Percentiles rank a stretch among this genome's conserved stretches.
These are phyloP conservation scores for Pestalotiopsis sp. DNA, from an alignment of 2,329 filamentous ascomycete species.

Conservation along the genomic window DNA sequence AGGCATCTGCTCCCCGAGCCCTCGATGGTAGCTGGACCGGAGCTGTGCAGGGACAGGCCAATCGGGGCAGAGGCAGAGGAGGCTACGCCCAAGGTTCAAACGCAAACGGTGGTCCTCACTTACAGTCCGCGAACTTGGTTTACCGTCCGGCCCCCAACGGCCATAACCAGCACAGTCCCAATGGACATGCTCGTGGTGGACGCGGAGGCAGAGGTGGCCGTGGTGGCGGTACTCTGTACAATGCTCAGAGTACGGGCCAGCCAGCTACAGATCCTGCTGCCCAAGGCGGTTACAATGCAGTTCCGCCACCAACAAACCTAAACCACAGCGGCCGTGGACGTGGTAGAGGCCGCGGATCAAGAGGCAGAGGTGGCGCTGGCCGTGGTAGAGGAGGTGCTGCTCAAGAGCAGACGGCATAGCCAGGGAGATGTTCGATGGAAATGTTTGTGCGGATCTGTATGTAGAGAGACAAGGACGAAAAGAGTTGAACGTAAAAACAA, in stretches of 20 bases:
- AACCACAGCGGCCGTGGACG: conserved; percentile 42
- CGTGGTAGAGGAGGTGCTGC: conserved; percentile 3
- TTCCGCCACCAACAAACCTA: conserved; percentile 62
- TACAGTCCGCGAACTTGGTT: conserved; percentile 55
- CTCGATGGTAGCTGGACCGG: conserved; percentile 61
- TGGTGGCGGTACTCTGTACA: conserved; percentile 22
- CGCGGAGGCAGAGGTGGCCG: conserved; percentile 30
- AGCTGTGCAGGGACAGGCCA: conserved; percentile 48
- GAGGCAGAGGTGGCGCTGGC: conserved; percentile 5
- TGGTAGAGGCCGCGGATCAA: conserved; percentile 27
- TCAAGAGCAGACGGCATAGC: background rate
- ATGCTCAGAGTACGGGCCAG: conserved; percentile 23
- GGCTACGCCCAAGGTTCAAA: conserved; percentile 23
- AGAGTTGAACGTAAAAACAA: background rate
- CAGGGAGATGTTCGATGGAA: background rate
- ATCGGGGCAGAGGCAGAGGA: conserved; percentile 27
- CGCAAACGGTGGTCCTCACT: conserved; percentile 40
- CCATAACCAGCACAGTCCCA: conserved; percentile 28
- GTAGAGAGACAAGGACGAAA: background rate
- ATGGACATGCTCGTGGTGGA: conserved; percentile 19
- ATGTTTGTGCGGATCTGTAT: too few species aligned
- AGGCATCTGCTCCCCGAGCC: conserved; percentile 56
- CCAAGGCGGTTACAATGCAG: conserved; percentile 46
- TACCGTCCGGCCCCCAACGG: conserved; percentile 42
- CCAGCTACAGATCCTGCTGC: conserved; percentile 41